Evolutionary conservation across 371 early-diverging fungal genomes (phyloP), one percentile per base, ranked within the genome.

Genomic region (Lichtheimia ornata): DNA sequence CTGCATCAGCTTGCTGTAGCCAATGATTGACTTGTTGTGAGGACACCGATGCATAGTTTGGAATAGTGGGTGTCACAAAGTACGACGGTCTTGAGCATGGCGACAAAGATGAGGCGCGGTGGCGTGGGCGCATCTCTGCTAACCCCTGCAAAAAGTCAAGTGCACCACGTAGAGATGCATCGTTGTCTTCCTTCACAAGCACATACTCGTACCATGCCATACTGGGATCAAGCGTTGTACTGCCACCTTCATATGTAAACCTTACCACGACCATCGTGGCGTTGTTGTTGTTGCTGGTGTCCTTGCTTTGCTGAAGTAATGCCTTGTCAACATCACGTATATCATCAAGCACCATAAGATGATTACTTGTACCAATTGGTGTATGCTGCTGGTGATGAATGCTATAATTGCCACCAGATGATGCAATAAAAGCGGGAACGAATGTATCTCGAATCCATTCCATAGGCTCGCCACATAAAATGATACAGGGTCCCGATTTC

Each of bases 1-100:
- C 74, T 6, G 94, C 95, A 59, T 93, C 89, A 0, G 87, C 79
- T 4, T 91, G 91, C 40, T 88, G 83, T 1, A 85, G 71, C 62
- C 93, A 73, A 30, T 73, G 69, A 0, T 77, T 66, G 13, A 94
- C 45, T 7, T 69, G 49, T 9, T 27, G 61, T 5, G 59, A 63
- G 4, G 53, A 24, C 5, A 72, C 59, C 45, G 59, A 59, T 27
- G 69, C 70, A 42, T 67, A 64, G 25, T 73, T 65, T 18, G 65
- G 17, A 14, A 83, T 74, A 9, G 84, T 77, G 52, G 83, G 79
- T 53, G 89, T 83, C 9, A 75, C 63, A 49, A 93, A 68, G 76
- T 82, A 87, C 5, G 62, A 66, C 3, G 63, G 62, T 28, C 2
- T 28, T 18, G 45, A 45, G 18, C n/a, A 18, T 18, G 45, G 47